phyloP scores from a whole-genome alignment of 2,329 filamentous ascomycete species.

The Penicillium corylophilum region DNA sequence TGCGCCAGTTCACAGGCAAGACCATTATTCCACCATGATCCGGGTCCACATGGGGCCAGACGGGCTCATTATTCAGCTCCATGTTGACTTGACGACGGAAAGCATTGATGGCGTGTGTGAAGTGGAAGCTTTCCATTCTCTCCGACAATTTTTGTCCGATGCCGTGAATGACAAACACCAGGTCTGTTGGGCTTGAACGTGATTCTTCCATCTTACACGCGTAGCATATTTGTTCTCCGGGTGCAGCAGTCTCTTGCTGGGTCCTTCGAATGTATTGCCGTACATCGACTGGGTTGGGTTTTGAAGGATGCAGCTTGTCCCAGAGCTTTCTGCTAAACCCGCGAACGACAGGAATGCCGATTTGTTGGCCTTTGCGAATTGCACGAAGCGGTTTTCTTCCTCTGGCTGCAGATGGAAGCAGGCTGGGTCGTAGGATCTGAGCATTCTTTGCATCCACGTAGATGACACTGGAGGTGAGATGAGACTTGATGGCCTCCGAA shows the following conservation, averaged over 20 bases:
- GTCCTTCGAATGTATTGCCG: conserved; percentile 43
- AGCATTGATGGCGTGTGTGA: conserved; percentile 91
- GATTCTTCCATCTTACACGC: conserved; percentile 65
- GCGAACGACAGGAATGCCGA: conserved; percentile 84
- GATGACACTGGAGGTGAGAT: conserved; percentile 76
- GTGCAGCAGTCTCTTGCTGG: conserved; percentile 30
- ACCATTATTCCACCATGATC: conserved; percentile 91
- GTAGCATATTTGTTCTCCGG: conserved; percentile 39
- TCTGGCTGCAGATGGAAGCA: conserved; percentile 82
- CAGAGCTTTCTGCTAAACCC: conserved; percentile 80
- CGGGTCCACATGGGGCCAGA: conserved; percentile 72
- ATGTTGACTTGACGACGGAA: conserved; percentile 84
- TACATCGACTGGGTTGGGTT: conserved; percentile 42
- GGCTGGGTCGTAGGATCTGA: conserved; percentile 80
- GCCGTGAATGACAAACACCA: conserved; percentile 88
- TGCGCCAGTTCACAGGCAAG: conserved; percentile 90
- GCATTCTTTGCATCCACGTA: conserved; percentile 77
- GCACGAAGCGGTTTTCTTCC: conserved; percentile 77
- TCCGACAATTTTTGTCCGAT: conserved; percentile 97
- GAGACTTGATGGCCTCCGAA: conserved; percentile 56
- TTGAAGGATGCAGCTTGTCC: conserved; percentile 67
- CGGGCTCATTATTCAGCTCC: conserved; percentile 70
- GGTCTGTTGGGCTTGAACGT: conserved; percentile 72
- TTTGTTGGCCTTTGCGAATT: conserved; percentile 76
- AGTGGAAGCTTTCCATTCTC: conserved; percentile 92